A percentile compares a stretch with the other conserved stretches of the same genome.
phyloP scores from a whole-genome alignment of 495 filamentous ascomycete species.

The Jackrogersella multiformis region DNA sequence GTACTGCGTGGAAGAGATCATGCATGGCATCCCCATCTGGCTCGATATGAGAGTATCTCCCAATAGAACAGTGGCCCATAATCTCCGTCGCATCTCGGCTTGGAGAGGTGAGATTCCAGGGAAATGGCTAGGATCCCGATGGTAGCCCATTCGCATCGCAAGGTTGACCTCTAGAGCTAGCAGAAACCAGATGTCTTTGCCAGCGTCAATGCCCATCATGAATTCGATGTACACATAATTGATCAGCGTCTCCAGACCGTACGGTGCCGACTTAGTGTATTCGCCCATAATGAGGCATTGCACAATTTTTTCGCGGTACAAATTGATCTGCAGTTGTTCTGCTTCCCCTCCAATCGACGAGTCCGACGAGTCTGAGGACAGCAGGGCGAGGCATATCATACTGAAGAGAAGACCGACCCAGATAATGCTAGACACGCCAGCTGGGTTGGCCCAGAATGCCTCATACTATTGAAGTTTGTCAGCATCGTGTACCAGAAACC shows the following conservation, averaged over 20 bases:
- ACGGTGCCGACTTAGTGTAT: conserved; percentile 53
- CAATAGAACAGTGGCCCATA: conserved; percentile 52
- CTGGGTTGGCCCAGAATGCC: conserved; percentile 8
- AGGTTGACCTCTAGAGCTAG: conserved; percentile 50
- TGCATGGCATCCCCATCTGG: conserved; percentile 52
- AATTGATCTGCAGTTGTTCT: conserved; percentile 21
- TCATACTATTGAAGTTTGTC: background rate
- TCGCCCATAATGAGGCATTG: conserved; percentile 52
- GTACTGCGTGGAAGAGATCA: conserved; percentile 39
- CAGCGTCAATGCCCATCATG: background rate
- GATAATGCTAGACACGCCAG: background rate
- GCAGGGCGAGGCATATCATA: conserved; percentile 41
- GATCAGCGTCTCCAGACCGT: conserved; percentile 54
- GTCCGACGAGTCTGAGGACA: conserved; percentile 28
- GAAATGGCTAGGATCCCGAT: conserved; percentile 52
- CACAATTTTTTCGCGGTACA: conserved; percentile 42
- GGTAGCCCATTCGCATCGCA: conserved; percentile 54
- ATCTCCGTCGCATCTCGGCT: conserved; percentile 55
- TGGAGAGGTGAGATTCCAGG: conserved; percentile 50
- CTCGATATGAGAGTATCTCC: conserved; percentile 50
- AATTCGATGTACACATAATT: conserved; percentile 13
- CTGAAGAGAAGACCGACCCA: conserved; percentile 10
- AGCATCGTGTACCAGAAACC: background rate
- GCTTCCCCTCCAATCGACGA: conserved; percentile 19
- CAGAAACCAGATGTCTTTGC: conserved; percentile 53